Conservation (phyloP, 2,329 filamentous ascomycete species). For the Zasmidium angulare region DNA sequence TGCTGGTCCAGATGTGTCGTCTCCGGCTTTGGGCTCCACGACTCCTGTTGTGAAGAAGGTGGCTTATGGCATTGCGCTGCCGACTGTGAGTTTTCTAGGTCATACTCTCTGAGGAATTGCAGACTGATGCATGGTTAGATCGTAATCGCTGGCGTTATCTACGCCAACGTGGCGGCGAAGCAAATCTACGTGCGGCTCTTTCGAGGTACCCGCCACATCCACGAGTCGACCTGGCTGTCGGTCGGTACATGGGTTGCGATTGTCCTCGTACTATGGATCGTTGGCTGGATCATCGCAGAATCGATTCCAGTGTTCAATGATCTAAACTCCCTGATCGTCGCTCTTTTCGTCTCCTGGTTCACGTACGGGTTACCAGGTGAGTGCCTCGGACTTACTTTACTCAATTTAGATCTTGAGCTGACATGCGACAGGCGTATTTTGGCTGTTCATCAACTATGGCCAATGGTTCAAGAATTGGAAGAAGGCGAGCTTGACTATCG, state of each 20-base stretch:
- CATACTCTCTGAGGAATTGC: not conserved
- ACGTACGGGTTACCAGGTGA: slow-evolving; percentile 10
- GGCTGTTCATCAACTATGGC: slow-evolving; percentile 46
- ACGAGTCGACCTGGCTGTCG: slow-evolving; percentile 39
- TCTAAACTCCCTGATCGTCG: slow-evolving; percentile 59
- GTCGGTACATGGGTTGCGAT: slow-evolving; percentile 60
- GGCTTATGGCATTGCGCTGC: slow-evolving; percentile 67
- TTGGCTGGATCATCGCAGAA: slow-evolving; percentile 68
- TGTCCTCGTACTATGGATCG: slow-evolving; percentile 55
- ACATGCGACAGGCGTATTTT: slow-evolving; percentile 21
- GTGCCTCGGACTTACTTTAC: not conserved
- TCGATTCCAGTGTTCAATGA: slow-evolving; percentile 71
- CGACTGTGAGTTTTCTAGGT: slow-evolving; percentile 44
- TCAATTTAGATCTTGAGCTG: no score
- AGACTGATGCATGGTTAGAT: slow-evolving; percentile 42
- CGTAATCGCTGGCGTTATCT: slow-evolving; percentile 68
- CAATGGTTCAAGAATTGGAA: slow-evolving; percentile 40
- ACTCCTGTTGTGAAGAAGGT: slow-evolving; percentile 57
- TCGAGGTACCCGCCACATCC: slow-evolving; percentile 51
- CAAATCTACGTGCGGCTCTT: slow-evolving; percentile 66
- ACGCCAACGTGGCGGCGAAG: slow-evolving; percentile 64
- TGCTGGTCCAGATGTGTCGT: slow-evolving; percentile 60
- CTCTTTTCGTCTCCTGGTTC: slow-evolving; percentile 67
- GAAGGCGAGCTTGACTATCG: slow-evolving; percentile 42
- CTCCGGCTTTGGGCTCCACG: slow-evolving; percentile 65